A percentile compares a stretch with the other conserved stretches of the same genome.
Conservation (phyloP, 352 stramenopile species). For the Phytopythium delawarense region DNA sequence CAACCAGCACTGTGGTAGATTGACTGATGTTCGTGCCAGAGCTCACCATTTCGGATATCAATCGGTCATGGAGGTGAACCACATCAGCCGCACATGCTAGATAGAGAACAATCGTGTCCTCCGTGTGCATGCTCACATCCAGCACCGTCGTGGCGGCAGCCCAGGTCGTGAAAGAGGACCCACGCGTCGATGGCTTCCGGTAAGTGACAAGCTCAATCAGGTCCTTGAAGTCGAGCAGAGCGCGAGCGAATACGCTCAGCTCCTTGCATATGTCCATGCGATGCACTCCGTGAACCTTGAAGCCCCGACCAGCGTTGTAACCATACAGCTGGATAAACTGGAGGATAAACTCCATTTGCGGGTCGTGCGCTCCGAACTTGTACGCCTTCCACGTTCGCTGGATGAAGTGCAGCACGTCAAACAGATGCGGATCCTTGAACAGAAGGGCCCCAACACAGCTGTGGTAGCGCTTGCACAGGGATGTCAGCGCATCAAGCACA, state of each 20-base stretch:
- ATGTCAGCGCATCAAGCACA: constrained; percentile 51
- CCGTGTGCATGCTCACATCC: constrained; percentile 29
- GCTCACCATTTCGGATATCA: constrained; percentile 20
- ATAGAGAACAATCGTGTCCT: constrained; percentile 36
- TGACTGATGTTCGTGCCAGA: neutral
- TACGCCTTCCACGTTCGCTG: constrained; percentile 49
- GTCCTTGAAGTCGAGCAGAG: constrained; percentile 42
- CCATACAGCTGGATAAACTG: constrained; percentile 54
- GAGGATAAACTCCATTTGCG: constrained; percentile 52
- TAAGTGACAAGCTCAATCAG: constrained; percentile 39
- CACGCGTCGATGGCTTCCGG: constrained; percentile 23
- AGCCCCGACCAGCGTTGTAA: constrained; percentile 32
- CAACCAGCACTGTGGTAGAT: neutral
- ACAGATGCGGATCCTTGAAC: constrained; percentile 22
- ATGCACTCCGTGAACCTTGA: constrained; percentile 29
- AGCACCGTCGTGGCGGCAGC: constrained; percentile 8
- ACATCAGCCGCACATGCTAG: constrained; percentile 52
- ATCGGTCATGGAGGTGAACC: constrained; percentile 47
- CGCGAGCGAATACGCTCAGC: constrained; percentile 32
- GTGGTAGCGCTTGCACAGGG: constrained; percentile 40
- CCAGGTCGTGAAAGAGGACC: constrained; percentile 8
- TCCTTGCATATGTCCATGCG: constrained; percentile 31
- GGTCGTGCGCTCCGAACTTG: constrained; percentile 25
- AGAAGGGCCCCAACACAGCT: constrained; percentile 36
- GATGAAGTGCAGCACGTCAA: constrained; percentile 58